Conservation (phyloP, 2,329 filamentous ascomycete genomes). For the Ophiostoma angusticollis region DNA sequence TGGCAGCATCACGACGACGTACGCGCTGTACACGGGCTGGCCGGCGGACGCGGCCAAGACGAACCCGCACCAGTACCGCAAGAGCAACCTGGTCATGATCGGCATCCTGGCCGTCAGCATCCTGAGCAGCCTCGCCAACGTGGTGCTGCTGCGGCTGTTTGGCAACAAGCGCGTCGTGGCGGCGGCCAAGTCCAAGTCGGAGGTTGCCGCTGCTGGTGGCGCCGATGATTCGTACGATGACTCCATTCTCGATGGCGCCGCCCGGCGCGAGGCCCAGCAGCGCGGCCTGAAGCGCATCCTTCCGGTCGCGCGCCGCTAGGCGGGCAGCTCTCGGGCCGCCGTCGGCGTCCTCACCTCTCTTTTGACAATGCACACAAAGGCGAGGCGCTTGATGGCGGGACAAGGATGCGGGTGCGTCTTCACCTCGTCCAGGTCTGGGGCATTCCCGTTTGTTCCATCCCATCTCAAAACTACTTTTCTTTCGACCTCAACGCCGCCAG, state of each 20-base stretch:
- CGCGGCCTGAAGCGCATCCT: slow-evolving; percentile 40
- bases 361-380: too few relatives aligned
- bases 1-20: slow-evolving; percentile 76
- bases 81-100: slow-evolving; percentile 80
- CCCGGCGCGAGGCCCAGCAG: slow-evolving; percentile 42
- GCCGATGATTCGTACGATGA: slow-evolving; percentile 26
- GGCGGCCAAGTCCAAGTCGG: slow-evolving; percentile 25
- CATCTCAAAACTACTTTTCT: background rate
- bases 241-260: slow-evolving; percentile 46
- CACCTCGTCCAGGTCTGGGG: too few relatives aligned
- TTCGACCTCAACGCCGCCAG: slow-evolving; percentile 5
- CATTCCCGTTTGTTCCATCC: too few relatives aligned
- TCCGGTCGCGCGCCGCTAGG: slow-evolving; percentile 15
- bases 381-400: too few relatives aligned
- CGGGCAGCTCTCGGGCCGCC: too few relatives aligned
- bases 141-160: slow-evolving; percentile 46
- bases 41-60: slow-evolving; percentile 55
- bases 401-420: too few relatives aligned
- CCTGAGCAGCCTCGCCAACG: slow-evolving; percentile 56
- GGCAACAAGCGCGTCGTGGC: slow-evolving; percentile 41
- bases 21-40: slow-evolving; percentile 83
- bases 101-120: slow-evolving; percentile 73
- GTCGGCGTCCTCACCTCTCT: background rate
- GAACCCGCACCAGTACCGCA: slow-evolving; percentile 56
- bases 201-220: slow-evolving; percentile 36